Conservation (phyloP, 352 stramenopile species). For the Blastocystis sp. region DNA sequence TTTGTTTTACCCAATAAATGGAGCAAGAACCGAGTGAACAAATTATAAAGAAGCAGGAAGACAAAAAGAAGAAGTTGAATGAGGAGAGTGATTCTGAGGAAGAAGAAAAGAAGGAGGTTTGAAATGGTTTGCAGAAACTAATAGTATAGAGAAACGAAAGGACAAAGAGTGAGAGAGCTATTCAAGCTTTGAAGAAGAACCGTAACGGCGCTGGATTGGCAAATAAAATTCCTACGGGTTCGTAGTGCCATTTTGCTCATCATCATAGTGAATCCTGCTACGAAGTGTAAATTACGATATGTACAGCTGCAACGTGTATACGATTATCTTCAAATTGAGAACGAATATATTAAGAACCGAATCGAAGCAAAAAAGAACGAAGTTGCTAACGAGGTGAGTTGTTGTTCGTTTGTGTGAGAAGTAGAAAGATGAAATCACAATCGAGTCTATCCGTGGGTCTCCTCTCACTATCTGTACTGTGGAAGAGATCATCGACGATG, state of each 20-base stretch:
- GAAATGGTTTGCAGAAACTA: not conserved
- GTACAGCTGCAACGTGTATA: constrained; percentile 99
- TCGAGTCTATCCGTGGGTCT: constrained; percentile 95
- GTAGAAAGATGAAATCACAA: constrained; percentile 95
- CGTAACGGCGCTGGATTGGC: constrained; percentile 16
- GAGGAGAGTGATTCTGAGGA: constrained; percentile 42
- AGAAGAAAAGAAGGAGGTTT: not conserved
- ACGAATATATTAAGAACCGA: constrained; percentile 99
- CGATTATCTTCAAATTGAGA: constrained; percentile 98
- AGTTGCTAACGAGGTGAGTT: constrained; percentile 69
- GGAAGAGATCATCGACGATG: constrained; percentile 99
- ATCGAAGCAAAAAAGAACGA: constrained; percentile 98
- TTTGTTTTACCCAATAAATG: not conserved
- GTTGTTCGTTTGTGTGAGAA: not conserved
- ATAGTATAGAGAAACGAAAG: constrained; percentile 1
- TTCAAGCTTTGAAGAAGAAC: constrained; percentile 56
- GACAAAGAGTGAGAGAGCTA: constrained; percentile 44
- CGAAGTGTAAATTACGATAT: constrained; percentile 97
- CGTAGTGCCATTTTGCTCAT: not conserved
- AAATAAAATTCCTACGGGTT: constrained; percentile 59
- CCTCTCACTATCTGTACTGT: constrained; percentile 95
- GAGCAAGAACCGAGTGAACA: constrained; percentile 5
- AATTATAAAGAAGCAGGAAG: constrained; percentile 55
- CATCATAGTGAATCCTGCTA: constrained; percentile 82
- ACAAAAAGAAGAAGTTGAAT: constrained; percentile 41